Evolutionary conservation across 805 yeast genomes (phyloP).

Genomic region (Ogataea angusta): DNA sequence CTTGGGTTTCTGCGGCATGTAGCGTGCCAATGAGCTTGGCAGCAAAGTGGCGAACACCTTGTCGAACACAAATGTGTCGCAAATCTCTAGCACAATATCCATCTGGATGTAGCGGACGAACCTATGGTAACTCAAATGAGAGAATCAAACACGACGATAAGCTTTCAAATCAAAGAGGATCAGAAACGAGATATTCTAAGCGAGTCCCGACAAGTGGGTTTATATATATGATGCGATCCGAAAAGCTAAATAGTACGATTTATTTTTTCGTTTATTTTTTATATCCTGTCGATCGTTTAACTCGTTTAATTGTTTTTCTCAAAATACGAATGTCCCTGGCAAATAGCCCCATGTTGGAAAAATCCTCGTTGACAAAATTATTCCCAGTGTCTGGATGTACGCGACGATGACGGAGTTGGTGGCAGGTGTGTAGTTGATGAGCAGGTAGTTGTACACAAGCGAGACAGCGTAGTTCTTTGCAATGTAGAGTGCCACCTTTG

Average conservation of each 20-base stretch:
- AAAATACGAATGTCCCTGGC: background rate
- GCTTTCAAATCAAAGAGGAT: background rate
- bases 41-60: conserved; percentile 63
- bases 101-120: conserved; percentile 37
- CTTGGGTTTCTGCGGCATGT: conserved; percentile 30
- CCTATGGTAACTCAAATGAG: background rate
- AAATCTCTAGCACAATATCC: conserved; percentile 88
- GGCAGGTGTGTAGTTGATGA: background rate
- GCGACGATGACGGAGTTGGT: background rate
- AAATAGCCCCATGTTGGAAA: background rate
- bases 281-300: conserved; percentile 14
- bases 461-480: background rate
- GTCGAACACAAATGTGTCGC: conserved; percentile 75
- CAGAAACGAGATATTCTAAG: background rate
- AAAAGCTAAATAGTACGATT: conserved; percentile 14
- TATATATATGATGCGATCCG: background rate
- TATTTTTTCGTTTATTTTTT: conserved; percentile 11
- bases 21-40: conserved; percentile 50
- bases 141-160: background rate
- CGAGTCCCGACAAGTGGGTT: background rate
- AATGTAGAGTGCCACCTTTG: background rate
- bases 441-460: background rate
- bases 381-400: background rate
- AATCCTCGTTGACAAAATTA: background rate
- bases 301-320: conserved; percentile 14